phyloP scores from a whole-genome alignment of 306 rosid species.

The Rosa lucieae region DNA sequence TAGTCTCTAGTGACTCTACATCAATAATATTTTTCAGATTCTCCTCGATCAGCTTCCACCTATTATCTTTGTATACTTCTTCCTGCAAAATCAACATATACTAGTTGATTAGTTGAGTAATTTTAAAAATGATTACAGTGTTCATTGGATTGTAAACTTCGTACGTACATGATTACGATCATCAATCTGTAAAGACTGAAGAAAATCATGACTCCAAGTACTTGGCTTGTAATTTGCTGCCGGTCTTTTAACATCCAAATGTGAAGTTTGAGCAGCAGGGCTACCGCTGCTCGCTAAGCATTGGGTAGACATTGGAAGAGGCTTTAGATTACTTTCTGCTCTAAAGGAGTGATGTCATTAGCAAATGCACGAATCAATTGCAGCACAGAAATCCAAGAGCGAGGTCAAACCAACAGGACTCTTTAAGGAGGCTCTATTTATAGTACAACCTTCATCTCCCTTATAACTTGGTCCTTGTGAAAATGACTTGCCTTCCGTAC shows the following conservation, averaged over 20 bases:
- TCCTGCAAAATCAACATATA: constrained; percentile 4
- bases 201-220: background rate
- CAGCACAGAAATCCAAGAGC: too few relatives aligned
- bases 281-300: background rate
- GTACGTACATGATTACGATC: background rate
- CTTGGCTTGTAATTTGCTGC: background rate
- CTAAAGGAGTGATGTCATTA: too few relatives aligned
- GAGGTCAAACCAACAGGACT: too few relatives aligned
- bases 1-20: background rate
- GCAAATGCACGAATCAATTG: too few relatives aligned
- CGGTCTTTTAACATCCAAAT: background rate
- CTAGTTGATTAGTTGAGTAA: background rate
- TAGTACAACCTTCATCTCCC: too few relatives aligned
- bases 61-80: background rate
- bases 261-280: background rate
- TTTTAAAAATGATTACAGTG: background rate
- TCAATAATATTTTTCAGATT: constrained; percentile 19
- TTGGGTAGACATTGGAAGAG: background rate
- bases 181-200: background rate
- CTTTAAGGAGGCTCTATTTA: too few relatives aligned
- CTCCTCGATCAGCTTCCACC: constrained; percentile 21
- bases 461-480: too few relatives aligned
- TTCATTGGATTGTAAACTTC: background rate
- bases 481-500: too few relatives aligned
- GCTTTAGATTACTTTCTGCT: background rate